Percentiles rank a stretch among this genome's conserved stretches.
These are phyloP conservation scores for Phaseolus coccineus DNA, from an alignment of 331 rosid genomes.

Conservation along the genomic window DNA sequence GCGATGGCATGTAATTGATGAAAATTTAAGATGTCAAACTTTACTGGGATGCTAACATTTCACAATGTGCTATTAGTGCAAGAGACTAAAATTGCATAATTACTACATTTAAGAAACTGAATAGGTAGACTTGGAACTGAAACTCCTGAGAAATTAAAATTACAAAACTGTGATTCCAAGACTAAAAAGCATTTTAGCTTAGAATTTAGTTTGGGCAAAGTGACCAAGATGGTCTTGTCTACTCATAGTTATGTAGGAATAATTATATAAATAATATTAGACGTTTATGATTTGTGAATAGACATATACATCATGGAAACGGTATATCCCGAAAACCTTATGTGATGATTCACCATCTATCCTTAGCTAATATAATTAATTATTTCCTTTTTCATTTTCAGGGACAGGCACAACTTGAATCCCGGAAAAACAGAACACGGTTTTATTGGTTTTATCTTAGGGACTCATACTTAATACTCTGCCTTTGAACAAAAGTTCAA, in stretches of 20 bases:
- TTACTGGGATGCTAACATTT: too few relatives aligned
- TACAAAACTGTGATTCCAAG: too few relatives aligned
- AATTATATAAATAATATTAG: neutral
- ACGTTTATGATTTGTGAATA: neutral
- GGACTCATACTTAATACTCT: conserved; percentile 5
- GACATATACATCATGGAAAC: neutral
- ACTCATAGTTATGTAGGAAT: neutral
- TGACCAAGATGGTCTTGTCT: neutral
- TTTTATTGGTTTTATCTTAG: conserved; percentile 11
- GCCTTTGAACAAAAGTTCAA: neutral
- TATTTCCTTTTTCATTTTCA: conserved; percentile 8
- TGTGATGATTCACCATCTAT: neutral
- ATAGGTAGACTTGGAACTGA: too few relatives aligned
- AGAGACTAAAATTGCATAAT: too few relatives aligned
- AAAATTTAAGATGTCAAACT: too few relatives aligned
- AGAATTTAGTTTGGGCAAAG: neutral
- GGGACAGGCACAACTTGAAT: neutral
- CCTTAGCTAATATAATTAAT: conserved; percentile 7
- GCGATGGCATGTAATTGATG: too few relatives aligned
- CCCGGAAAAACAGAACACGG: neutral
- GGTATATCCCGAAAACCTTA: neutral
- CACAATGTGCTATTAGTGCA: too few relatives aligned
- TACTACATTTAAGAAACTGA: too few relatives aligned
- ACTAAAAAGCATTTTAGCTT: too few relatives aligned
- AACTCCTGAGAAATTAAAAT: too few relatives aligned